Base-by-base conservation (phyloP, 805 yeast genomes). In the Wickerhamiella australiensis region DNA sequence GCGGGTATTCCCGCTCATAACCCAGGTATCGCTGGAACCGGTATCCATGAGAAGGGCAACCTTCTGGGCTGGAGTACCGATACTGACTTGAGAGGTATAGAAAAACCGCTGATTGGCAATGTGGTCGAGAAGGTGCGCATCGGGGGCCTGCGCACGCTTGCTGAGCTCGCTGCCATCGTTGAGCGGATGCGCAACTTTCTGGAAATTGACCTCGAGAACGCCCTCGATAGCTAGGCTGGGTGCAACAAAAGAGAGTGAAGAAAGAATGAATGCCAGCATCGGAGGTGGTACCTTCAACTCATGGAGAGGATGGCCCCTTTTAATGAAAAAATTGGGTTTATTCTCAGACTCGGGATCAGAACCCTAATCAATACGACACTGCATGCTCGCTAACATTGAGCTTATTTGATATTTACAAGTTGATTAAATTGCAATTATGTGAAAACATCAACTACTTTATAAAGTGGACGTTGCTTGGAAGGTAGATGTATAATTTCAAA, bases 21-120 rank as follows among this genome's bases (percentile, higher is more conserved):
- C 76, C 85, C 85, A 81, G 20, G 83, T 64, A 61, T 82, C 90
- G 0, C 84, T 73, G 0, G 87, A 80, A 2, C 90, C 92, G 1
- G 88, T 82, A 58, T 82, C 92, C n/a, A 82, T 60, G 35, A 79
- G 61, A 8, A 81, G 77, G 8, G 68, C 68, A 5, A 81, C 67
- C n/a, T 66, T 61, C 57, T 80, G 81, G 0, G 68, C 59, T 1
- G 79, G 73, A 0, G 84, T 74, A 3, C 92, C 90, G 18, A 82
- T 54, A 17, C 60, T 53, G 3, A 65, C 64, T 27, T 61, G 58
- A 12, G 69, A 59, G 12, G 64, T 55, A 51, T 66, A 66, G 54
- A 52, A 66, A 54, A 55, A 63, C 50, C 61, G 60, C 50, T 63
- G 59, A 54, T 65, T 66, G 18, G 60, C 59, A 11, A 66, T 55